Percentiles rank a stretch among this genome's conserved stretches.
phyloP scores from a whole-genome alignment of 2,329 filamentous ascomycete species.

The Aspergillus costaricaensis region DNA sequence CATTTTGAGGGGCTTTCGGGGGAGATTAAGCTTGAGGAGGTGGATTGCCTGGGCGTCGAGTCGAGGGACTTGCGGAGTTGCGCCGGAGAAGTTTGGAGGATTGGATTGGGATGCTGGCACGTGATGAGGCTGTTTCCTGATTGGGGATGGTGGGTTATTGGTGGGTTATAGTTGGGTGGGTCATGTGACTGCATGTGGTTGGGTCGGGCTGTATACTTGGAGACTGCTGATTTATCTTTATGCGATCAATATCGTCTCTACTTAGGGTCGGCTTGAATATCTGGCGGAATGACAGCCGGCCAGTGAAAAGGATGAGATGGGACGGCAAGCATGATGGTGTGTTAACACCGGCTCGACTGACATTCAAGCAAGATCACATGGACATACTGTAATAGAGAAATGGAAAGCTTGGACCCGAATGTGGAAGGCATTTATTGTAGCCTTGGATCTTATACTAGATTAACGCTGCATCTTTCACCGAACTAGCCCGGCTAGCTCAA shows the following conservation, averaged over 20 bases:
- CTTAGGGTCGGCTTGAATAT: no score
- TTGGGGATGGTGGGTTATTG: background rate
- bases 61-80: background rate
- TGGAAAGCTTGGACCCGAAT: no score
- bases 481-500: constrained; percentile 51
- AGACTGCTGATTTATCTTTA: no score
- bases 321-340: no score
- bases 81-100: constrained; percentile 12
- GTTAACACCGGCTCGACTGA: no score
- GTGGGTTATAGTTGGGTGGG: background rate
- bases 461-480: constrained; percentile 9
- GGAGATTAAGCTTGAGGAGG: background rate
- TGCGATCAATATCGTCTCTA: no score
- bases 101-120: background rate
- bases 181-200: background rate
- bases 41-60: background rate
- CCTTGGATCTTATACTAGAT: no score
- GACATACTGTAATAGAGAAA: no score
- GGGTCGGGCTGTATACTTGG: background rate
- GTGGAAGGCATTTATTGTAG: no score
- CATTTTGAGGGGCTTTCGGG: constrained; percentile 32
- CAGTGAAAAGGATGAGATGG: no score
- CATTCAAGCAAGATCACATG: no score
- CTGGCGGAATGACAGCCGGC: no score
- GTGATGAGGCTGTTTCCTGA: background rate